phyloP scores from a whole-genome alignment of 2,329 filamentous ascomycete species.

The Penicillium glabrum region DNA sequence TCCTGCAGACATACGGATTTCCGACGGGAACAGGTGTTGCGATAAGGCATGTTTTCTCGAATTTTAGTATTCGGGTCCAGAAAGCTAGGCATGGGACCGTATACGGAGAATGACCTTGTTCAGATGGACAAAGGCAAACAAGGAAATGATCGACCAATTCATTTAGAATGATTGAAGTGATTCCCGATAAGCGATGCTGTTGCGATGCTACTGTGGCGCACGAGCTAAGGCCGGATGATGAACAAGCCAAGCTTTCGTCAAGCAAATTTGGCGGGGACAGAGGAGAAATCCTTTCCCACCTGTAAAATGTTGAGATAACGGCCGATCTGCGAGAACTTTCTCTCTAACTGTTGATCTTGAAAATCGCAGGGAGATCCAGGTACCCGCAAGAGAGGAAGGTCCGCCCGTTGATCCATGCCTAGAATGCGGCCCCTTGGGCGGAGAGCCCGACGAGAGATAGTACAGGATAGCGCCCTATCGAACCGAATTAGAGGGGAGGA shows the following conservation, averaged over 20 bases:
- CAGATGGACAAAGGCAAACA: constrained; percentile 3
- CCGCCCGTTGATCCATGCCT: background rate
- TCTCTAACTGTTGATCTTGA: background rate
- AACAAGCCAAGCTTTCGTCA: constrained; percentile 13
- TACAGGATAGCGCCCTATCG: background rate
- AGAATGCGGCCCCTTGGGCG: background rate
- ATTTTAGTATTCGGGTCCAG: background rate
- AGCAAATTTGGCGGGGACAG: constrained; percentile 6
- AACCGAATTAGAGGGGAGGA: background rate
- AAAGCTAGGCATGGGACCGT: background rate
- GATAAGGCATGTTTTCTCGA: constrained; percentile 4
- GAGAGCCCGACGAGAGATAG: background rate
- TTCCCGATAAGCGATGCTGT: constrained; percentile 8
- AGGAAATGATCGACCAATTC: constrained; percentile 12
- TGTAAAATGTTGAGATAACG: background rate
- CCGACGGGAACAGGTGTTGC: constrained; percentile 6
- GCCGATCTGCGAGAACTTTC: background rate
- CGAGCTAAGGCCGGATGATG: constrained; percentile 3
- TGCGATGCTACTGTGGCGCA: constrained; percentile 17
- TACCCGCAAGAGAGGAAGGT: background rate
- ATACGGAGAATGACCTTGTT: background rate
- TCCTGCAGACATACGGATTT: constrained; percentile 3
- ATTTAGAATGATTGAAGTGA: background rate
- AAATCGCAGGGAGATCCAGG: background rate
- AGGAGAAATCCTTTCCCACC: background rate